Base-by-base conservation (phyloP, 768 basidiomycete genomes). In the Holtermannia corniformis region DNA sequence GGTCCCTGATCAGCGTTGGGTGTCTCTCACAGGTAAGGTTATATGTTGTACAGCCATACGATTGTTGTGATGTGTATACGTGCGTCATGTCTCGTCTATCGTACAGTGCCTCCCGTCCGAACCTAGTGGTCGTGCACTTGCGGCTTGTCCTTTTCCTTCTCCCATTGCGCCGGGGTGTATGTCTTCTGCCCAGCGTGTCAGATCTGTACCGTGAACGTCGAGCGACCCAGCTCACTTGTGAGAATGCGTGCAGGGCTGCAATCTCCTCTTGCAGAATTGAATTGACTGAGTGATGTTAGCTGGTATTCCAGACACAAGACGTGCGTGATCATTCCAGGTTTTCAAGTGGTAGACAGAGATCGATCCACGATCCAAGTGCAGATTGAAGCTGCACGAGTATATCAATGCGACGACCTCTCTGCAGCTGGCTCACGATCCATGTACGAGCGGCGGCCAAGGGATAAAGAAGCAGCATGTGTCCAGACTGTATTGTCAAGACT, bases 161-260 rank as follows among this genome's bases (percentile, higher is more conserved):
- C 63, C 67, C 67, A 71, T 51, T 71, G 67, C 21, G 63, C 61
- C 5, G 67, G 70, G 14, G 70, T 71, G 23, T 61, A 55, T 19
- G 70, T 65, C 64, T 67, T 68, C 69, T 71, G 48, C 23, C 20
- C 4, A 25, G 49, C 12, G 16, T 45, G 11, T 19, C n/a, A 20
- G 25, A 13, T 22, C 27, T 3, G 13, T 2, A 47, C 13, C n/a
- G 40, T 12, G 22, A 52, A 49, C 51, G 55, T 41, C 3, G 26
- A 3, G 3, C 5, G 10, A 20, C 24, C 13, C 3, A 3, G 19
- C 23, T 49, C 21, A 65, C 69, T 49, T 71, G 70, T 48, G 67
- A 69, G 54, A 71, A 71, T 2, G 70, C 70, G 57, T 71, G 70
- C 22, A 71, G 50, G 21, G 52, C 51, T 12, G 54, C 52, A 19